Conservation (phyloP, 805 yeast species). For the Myxozyma nipponensis region DNA sequence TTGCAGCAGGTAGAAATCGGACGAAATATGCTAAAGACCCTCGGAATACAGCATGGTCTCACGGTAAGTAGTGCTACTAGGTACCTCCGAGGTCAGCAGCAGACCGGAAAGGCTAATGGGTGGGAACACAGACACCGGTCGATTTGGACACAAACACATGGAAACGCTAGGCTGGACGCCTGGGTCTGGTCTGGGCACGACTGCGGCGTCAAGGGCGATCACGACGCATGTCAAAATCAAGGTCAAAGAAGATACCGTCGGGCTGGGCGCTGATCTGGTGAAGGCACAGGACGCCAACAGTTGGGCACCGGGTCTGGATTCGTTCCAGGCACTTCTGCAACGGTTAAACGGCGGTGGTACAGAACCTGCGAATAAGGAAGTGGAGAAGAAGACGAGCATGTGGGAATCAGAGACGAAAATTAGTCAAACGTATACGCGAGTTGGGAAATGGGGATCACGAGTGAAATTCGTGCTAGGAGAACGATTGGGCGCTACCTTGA, state of each 20-base stretch:
- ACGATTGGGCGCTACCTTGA: conserved; percentile 66
- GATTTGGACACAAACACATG: conserved; percentile 86
- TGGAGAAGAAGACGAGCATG: conserved; percentile 47
- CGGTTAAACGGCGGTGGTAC: conserved; percentile 67
- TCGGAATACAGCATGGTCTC: conserved; percentile 91
- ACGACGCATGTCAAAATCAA: conserved; percentile 80
- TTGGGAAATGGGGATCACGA: conserved; percentile 84
- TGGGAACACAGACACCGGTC: conserved; percentile 43
- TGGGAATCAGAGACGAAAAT: conserved; percentile 59
- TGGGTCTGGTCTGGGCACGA: conserved; percentile 79
- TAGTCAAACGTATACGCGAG: conserved; percentile 34
- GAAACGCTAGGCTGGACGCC: conserved; percentile 87
- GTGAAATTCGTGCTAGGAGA: conserved; percentile 84
- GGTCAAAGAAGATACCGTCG: conserved; percentile 76
- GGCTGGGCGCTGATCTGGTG: conserved; percentile 66
- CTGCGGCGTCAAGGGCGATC: conserved; percentile 46
- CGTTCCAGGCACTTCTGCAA: conserved; percentile 85
- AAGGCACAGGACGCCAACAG: conserved; percentile 59
- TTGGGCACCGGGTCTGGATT: conserved; percentile 87
- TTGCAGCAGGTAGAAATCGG: conserved; percentile 63
- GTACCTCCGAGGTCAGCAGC: too few relatives aligned
- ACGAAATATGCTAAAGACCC: conserved; percentile 91
- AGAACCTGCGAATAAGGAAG: not conserved
- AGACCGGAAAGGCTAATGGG: conserved; percentile 23
- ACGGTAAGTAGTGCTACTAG: conserved; percentile 49